Base-by-base conservation (phyloP, 2,329 filamentous ascomycete genomes). In the Clonostachys rhizophaga region DNA sequence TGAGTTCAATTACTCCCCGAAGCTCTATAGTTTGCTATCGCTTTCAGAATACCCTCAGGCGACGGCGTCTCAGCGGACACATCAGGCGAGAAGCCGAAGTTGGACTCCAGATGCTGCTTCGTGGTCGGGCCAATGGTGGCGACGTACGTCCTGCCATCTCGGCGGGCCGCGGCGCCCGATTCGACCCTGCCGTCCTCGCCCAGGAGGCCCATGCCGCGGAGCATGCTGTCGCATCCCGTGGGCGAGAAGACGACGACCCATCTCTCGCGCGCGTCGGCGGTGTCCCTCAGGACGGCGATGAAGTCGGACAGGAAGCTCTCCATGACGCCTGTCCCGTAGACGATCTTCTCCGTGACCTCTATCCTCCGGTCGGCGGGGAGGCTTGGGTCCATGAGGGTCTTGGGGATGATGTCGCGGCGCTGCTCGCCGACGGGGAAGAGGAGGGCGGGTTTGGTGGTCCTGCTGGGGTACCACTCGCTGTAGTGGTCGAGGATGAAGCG, bases 121-220 rank as follows among this genome's bases (percentile, higher is more conserved):
- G 94, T 99, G 16, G 94, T 99, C 12, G 94, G 92, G 1, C 94
- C 94, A 65, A 99, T 99, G 0, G 91, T 95, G 13, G 86, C 89
- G 50, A 97, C 74, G 52, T 79, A 83, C 1, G 83, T 86, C 44
- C 64, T 74, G 10, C 67, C 68, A 30, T 62, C 60, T 34, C 44
- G 74, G 52, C 79, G 83, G 1, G 83, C 86, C 44, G 64, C 74
- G 12, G 67, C 67, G 33, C 61, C 59, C 34, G 59, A 51, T 5
- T 49, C 52, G 12, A 45, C 56, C 6, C 54, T 58, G 33, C 53
- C 55, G 34, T 58, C 58, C 17, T 61, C 58, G 47, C 82, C 75
- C 16, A 84, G 58, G 54, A 78, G 55, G 3, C 70, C 76, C 45
- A 87, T 59, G 3, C 69, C 71, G 7, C 68, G 66, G 40, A 86